Percentiles rank a stretch among this genome's conserved stretches.
phyloP scores from a whole-genome alignment of 495 filamentous ascomycete genomes.

The Xylaria bambusicola region DNA sequence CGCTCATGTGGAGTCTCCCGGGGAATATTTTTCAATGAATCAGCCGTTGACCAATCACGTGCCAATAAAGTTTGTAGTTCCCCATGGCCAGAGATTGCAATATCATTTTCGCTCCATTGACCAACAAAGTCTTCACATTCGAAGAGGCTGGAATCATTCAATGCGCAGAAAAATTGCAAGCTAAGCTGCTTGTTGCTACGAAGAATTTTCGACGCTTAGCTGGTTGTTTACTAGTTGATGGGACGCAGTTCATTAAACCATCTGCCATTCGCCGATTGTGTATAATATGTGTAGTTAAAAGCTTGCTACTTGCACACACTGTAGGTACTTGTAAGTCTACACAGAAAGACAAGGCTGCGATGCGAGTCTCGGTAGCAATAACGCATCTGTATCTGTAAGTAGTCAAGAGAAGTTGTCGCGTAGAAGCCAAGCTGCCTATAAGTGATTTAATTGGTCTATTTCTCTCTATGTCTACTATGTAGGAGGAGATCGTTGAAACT shows the following conservation, averaged over 20 bases:
- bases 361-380: not conserved
- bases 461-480: too few relatives aligned
- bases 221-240: not conserved
- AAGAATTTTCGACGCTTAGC: not conserved
- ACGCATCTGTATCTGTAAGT: too few relatives aligned
- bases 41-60: not conserved
- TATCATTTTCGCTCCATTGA: constrained; percentile 2
- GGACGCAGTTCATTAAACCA: not conserved
- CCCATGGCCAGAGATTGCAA: not conserved
- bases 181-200: not conserved
- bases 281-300: too few relatives aligned
- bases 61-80: not conserved
- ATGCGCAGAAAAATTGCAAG: not conserved
- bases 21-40: not conserved
- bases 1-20: not conserved
- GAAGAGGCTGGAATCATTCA: not conserved
- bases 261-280: too few relatives aligned
- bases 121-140: not conserved
- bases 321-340: too few relatives aligned
- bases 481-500: too few relatives aligned
- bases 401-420: too few relatives aligned
- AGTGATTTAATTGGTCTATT: too few relatives aligned
- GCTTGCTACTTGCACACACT: too few relatives aligned
- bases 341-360: not conserved
- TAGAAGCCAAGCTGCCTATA: too few relatives aligned